These are phyloP conservation scores for Tolypocladium cylindrosporum DNA, from an alignment of 2,329 filamentous ascomycete species.

Conservation along the genomic window DNA sequence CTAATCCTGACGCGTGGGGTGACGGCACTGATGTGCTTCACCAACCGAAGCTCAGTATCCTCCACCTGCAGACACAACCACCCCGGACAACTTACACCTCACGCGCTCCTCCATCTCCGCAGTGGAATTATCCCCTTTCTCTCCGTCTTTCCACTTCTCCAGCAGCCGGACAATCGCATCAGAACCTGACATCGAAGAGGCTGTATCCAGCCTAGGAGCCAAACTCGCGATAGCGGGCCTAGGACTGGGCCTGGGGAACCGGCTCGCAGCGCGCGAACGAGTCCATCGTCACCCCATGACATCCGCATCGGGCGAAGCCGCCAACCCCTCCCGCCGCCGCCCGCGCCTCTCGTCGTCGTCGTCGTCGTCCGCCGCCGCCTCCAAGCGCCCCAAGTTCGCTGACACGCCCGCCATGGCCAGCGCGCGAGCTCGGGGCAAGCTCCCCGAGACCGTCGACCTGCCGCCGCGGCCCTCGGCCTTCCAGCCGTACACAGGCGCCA, in stretches of 20 bases:
- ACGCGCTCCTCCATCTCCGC: background rate
- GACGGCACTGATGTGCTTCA: background rate
- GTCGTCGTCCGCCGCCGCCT: slow-evolving; percentile 10
- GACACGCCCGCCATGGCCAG: slow-evolving; percentile 20
- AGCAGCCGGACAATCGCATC: background rate
- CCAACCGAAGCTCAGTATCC: background rate
- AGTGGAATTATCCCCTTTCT: background rate
- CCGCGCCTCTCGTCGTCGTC: slow-evolving; percentile 24
- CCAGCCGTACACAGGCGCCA: slow-evolving; percentile 66
- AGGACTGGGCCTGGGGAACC: background rate
- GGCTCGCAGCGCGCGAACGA: background rate
- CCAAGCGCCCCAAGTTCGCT: slow-evolving; percentile 22
- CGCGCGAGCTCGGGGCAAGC: slow-evolving; percentile 28
- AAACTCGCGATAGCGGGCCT: background rate
- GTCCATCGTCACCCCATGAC: slow-evolving; percentile 19
- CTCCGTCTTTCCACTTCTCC: too few relatives aligned
- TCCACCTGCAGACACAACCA: background rate
- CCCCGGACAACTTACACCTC: background rate
- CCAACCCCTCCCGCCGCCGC: slow-evolving; percentile 26
- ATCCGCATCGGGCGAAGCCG: slow-evolving; percentile 17
- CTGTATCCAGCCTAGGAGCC: background rate
- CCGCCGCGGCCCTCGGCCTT: slow-evolving; percentile 36
- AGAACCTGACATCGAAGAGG: background rate
- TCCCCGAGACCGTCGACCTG: slow-evolving; percentile 26
- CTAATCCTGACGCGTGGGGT: background rate